Percentiles rank a stretch among this genome's conserved stretches.
Conservation (phyloP, 192 early-diverging fungal genomes). For the Coemansia sp. region DNA sequence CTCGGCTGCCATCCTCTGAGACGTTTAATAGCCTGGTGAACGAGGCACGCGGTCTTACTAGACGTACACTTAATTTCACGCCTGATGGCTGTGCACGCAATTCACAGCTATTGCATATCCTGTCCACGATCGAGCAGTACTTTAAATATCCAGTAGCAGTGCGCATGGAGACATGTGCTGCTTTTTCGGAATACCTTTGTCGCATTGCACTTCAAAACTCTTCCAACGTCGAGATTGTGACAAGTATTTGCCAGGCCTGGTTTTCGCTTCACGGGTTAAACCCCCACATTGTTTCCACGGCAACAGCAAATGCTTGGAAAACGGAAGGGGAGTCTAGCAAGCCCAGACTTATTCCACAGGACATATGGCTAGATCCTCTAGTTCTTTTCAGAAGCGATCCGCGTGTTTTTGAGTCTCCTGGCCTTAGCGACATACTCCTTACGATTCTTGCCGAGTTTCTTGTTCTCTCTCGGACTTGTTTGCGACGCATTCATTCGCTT, state of each 20-base stretch:
- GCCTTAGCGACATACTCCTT: constrained; percentile 37
- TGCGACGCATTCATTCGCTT: constrained; percentile 46
- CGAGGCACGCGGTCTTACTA: background rate
- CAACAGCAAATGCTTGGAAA: constrained; percentile 41
- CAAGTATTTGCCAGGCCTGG: constrained; percentile 43
- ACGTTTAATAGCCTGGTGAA: background rate
- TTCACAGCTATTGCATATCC: background rate
- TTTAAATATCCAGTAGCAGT: constrained; percentile 21
- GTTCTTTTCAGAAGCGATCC: constrained; percentile 59
- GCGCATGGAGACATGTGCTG: constrained; percentile 35
- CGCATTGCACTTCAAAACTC: constrained; percentile 12
- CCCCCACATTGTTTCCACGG: constrained; percentile 40
- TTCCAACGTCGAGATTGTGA: constrained; percentile 18
- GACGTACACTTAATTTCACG: no score
- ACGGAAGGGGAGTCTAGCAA: constrained; percentile 21
- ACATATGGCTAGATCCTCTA: constrained; percentile 60
- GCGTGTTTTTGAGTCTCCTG: constrained; percentile 56
- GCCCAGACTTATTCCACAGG: constrained; percentile 40
- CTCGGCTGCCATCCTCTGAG: background rate
- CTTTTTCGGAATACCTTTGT: constrained; percentile 29
- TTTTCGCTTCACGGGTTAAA: constrained; percentile 30
- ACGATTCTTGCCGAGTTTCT: constrained; percentile 46
- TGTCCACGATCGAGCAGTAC: constrained; percentile 26
- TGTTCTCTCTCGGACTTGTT: constrained; percentile 44
- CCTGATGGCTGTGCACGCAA: background rate